Base-by-base conservation (phyloP, 495 filamentous ascomycete species). In the Bacidia rubella region DNA sequence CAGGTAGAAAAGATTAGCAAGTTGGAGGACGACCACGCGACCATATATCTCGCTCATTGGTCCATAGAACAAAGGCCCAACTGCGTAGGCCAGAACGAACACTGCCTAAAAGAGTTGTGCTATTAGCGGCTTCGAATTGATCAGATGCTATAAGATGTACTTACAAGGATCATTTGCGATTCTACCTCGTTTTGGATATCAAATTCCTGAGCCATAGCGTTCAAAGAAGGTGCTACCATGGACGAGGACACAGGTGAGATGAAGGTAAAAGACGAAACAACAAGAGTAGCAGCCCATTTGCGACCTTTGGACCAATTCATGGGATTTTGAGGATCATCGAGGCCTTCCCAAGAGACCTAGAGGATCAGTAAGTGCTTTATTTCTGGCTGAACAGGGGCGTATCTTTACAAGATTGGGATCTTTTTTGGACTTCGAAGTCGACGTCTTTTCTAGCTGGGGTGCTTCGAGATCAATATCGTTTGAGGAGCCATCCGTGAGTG, bases 1-100 rank as follows among this genome's bases (percentile, higher is more conserved):
- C 0, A 81, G 70, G 56, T 85, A 93, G 54, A 86, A 80, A 4
- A 76, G 47, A 52, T 87, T 87, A 7, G 79, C 66, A 2, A 69
- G 62, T 23, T 78, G 77, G 21, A 87, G 66, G 11, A 88, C 73
- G 4, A 72, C 68, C 0, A 75, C 66, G 29, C 86, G 73, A 0
- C 86, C 86, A 54, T 85, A 87, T 15, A 88, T 79, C 62, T 92
- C 85, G 11, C 75, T 82, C 5, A 90, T 65, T 0, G 86, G 86
- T 0, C 80, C 81, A 11, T 89, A 66, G 41, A 88, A 63, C 17
- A 90, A 60, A 0, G 86, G 85, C 4, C 78, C 81, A 9, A 85
- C 63, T 2, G 81, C 80, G 62, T 85, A 92, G 10, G 83, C 86
- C 2, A 90, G 72, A 12, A 90, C 67, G 63, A 90, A 90, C 55